Percentiles rank a stretch among this genome's conserved stretches.
Conservation (phyloP, 2,329 filamentous ascomycete genomes). For the Alternaria gansuensis region DNA sequence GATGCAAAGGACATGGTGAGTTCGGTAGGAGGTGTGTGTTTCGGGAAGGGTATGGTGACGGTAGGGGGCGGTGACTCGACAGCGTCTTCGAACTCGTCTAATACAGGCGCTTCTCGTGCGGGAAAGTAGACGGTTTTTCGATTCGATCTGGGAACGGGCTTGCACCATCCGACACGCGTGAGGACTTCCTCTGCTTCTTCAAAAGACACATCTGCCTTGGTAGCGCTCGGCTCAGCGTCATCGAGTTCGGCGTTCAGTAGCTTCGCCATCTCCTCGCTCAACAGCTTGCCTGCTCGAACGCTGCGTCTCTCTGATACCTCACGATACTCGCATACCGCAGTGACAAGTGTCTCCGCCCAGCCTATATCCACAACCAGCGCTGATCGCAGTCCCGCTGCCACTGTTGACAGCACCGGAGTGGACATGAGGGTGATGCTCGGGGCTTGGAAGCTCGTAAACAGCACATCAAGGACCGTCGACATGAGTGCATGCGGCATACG, state of each 20-base stretch:
- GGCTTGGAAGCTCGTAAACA: slow-evolving; percentile 83
- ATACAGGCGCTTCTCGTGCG: slow-evolving; percentile 48
- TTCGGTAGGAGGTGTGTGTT: slow-evolving; percentile 56
- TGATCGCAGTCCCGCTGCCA: slow-evolving; percentile 85
- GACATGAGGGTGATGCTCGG: slow-evolving; percentile 84
- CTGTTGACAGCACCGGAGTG: slow-evolving; percentile 74
- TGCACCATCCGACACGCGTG: slow-evolving; percentile 80
- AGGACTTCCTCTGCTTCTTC: slow-evolving; percentile 84
- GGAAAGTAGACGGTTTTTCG: slow-evolving; percentile 47
- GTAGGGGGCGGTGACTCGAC: slow-evolving; percentile 46
- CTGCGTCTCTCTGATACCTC: slow-evolving; percentile 77
- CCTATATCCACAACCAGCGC: slow-evolving; percentile 88
- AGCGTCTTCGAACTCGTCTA: slow-evolving; percentile 57
- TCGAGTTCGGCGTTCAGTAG: slow-evolving; percentile 63
- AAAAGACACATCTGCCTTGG: slow-evolving; percentile 60
- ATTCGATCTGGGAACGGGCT: slow-evolving; percentile 41
- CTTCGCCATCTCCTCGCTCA: slow-evolving; percentile 75
- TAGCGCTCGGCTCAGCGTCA: slow-evolving; percentile 36
- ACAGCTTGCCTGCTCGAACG: slow-evolving; percentile 74
- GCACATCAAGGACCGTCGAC: slow-evolving; percentile 75
- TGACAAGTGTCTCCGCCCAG: slow-evolving; percentile 89
- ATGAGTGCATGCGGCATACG: slow-evolving; percentile 79
- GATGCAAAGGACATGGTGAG: slow-evolving; percentile 73
- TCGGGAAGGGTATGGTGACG: slow-evolving; percentile 47
- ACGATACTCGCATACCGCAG: slow-evolving; percentile 88